These are phyloP conservation scores for Hymenotorrendiella dingleyae DNA, from an alignment of 2,329 filamentous ascomycete species.

Conservation along the genomic window DNA sequence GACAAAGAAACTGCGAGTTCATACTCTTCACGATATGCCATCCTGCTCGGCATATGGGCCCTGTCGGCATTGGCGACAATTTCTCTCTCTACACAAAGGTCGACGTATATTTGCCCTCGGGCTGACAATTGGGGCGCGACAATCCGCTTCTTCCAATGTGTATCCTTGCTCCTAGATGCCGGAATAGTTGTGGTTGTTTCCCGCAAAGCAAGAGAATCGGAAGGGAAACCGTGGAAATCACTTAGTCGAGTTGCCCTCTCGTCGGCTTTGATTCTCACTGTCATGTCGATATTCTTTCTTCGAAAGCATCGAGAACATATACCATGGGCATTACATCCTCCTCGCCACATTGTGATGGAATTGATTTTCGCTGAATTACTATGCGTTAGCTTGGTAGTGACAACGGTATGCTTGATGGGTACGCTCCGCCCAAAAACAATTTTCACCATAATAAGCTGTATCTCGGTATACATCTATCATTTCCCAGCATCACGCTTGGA, in stretches of 20 bases:
- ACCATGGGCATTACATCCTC: constrained; percentile 4
- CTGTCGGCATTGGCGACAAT: constrained; percentile 3
- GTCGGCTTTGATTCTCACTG: constrained; percentile 3
- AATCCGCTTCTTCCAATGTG: constrained; percentile 5
- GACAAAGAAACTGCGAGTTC: background rate
- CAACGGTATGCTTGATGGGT: constrained; percentile 5
- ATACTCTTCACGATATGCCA: constrained; percentile 1
- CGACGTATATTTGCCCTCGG: constrained; percentile 12
- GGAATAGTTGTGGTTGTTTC: constrained; percentile 6
- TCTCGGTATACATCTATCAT: constrained; percentile 6
- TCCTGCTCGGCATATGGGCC: background rate
- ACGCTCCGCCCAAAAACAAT: constrained; percentile 9
- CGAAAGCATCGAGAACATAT: constrained; percentile 4
- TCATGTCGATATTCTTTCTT: constrained; percentile 3
- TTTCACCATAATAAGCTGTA: constrained; percentile 2
- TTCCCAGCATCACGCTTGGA: constrained; percentile 1
- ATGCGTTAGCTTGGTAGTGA: constrained; percentile 7
- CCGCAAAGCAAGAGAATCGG: constrained; percentile 5
- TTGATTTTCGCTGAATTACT: constrained; percentile 6
- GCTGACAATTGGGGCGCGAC: background rate
- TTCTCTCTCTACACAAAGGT: constrained; percentile 3
- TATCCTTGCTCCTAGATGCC: constrained; percentile 9
- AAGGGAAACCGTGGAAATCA: constrained; percentile 3
- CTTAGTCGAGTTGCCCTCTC: constrained; percentile 6
- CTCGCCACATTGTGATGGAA: background rate